These are phyloP conservation scores for Suillus discolor DNA, from an alignment of 768 basidiomycete species.

Conservation along the genomic window DNA sequence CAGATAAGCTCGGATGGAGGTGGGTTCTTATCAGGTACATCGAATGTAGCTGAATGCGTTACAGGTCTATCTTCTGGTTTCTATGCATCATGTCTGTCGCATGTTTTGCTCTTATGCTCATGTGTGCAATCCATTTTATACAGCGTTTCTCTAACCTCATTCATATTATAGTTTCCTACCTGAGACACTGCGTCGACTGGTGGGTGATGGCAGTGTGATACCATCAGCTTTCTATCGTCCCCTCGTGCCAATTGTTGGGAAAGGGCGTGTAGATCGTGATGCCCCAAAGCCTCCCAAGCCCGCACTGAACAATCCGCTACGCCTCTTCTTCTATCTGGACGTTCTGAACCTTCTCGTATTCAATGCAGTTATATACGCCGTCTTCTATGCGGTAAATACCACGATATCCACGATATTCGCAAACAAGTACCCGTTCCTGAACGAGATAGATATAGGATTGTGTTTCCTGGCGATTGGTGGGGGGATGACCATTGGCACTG, in stretches of 20 bases:
- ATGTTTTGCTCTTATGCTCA: slow-evolving; percentile 49
- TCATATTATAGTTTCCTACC: slow-evolving; percentile 34
- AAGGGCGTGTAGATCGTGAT: slow-evolving; percentile 18
- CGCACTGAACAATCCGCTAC: slow-evolving; percentile 41
- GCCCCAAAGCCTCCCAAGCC: slow-evolving; percentile 11
- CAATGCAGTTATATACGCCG: slow-evolving; percentile 55
- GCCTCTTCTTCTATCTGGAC: slow-evolving; percentile 40
- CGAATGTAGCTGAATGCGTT: not conserved
- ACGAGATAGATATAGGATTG: slow-evolving; percentile 60
- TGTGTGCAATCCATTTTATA: slow-evolving; percentile 36
- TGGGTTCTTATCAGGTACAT: slow-evolving; percentile 18
- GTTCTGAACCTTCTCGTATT: slow-evolving; percentile 43
- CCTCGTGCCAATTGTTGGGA: slow-evolving; percentile 27
- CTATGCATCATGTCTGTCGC: slow-evolving; percentile 49
- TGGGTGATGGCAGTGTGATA: slow-evolving; percentile 32
- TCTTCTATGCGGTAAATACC: slow-evolving; percentile 51
- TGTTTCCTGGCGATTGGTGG: slow-evolving; percentile 79
- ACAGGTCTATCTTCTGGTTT: slow-evolving; percentile 66
- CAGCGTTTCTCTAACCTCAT: slow-evolving; percentile 21
- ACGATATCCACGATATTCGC: slow-evolving; percentile 54
- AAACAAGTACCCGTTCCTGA: slow-evolving; percentile 49
- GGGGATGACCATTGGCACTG: slow-evolving; percentile 65
- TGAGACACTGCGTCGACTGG: slow-evolving; percentile 24
- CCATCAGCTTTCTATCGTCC: slow-evolving; percentile 30
- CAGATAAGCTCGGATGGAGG: slow-evolving; percentile 63